These are phyloP conservation scores for Chalciporus chontae DNA, from an alignment of 768 basidiomycete genomes.

Conservation along the genomic window DNA sequence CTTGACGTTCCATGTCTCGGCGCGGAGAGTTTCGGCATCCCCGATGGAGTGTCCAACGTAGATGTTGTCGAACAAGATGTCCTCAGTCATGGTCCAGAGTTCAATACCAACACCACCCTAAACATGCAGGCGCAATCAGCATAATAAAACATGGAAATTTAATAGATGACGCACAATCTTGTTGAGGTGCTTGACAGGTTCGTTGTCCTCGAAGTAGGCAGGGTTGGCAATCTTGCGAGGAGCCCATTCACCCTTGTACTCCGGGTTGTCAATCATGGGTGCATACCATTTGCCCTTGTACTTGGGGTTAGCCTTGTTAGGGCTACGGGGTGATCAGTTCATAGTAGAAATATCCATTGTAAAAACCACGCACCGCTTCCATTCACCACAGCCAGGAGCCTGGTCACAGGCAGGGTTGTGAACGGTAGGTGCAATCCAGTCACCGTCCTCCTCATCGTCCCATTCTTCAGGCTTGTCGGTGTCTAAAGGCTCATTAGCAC, in stretches of 20 bases:
- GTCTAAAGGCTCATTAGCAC: constrained; percentile 39
- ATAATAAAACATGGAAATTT: not conserved
- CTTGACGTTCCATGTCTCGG: constrained; percentile 91
- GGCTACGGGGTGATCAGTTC: constrained; percentile 39
- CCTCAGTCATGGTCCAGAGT: constrained; percentile 99
- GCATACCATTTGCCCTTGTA: constrained; percentile 99
- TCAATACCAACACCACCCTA: constrained; percentile 95
- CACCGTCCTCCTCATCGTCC: constrained; percentile 99
- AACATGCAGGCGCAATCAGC: not conserved
- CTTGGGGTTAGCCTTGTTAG: constrained; percentile 84
- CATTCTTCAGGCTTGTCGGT: constrained; percentile 97
- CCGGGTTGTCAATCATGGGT: constrained; percentile 95
- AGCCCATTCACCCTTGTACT: constrained; percentile 93
- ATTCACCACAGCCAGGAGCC: constrained; percentile 92
- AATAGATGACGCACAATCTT: constrained; percentile 63
- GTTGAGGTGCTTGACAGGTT: constrained; percentile 75
- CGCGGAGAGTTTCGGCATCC: constrained; percentile 80
- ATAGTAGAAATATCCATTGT: not conserved
- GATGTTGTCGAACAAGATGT: constrained; percentile 91
- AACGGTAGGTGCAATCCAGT: constrained; percentile 91
- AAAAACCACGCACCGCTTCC: constrained; percentile 61
- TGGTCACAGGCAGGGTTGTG: constrained; percentile 88
- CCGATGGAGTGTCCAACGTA: constrained; percentile 88
- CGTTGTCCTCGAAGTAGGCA: constrained; percentile 82
- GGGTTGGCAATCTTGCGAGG: constrained; percentile 92